Percentiles rank a stretch among this genome's conserved stretches.
Evolutionary conservation across 768 basidiomycete species (phyloP).

Genomic region (Lyophyllum atratum): DNA sequence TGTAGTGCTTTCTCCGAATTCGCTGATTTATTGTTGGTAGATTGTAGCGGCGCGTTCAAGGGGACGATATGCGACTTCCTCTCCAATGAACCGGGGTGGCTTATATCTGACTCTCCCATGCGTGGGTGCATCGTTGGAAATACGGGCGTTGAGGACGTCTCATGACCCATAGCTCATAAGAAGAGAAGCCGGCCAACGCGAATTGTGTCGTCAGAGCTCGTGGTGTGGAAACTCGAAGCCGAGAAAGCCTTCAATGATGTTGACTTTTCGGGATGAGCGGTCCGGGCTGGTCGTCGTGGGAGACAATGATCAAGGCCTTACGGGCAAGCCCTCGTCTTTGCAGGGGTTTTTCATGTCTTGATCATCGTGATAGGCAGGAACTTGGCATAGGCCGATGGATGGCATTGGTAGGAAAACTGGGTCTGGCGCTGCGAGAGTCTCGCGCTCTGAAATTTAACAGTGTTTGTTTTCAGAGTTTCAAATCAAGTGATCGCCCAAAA

Average conservation of each 20-base stretch:
- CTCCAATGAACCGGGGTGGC: neutral
- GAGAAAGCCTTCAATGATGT: neutral
- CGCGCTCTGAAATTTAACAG: no score
- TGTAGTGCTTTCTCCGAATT: neutral
- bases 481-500: no score
- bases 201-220: neutral
- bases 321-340: neutral
- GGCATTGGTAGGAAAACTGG: neutral
- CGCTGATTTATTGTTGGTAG: neutral
- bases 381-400: neutral
- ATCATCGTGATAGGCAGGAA: neutral
- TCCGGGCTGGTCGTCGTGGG: neutral
- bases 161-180: constrained; percentile 13
- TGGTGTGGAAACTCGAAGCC: constrained; percentile 3
- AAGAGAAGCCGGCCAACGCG: constrained; percentile 8
- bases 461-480: no score
- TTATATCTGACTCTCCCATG: neutral
- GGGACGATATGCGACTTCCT: neutral
- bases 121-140: constrained; percentile 2
- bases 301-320: neutral
- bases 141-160: constrained; percentile 2
- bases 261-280: neutral
- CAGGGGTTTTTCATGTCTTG: neutral
- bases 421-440: neutral
- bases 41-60: neutral